Conservation (phyloP, 1,284 basidiomycete genomes). For the Uromyces viciae-fabae region DNA sequence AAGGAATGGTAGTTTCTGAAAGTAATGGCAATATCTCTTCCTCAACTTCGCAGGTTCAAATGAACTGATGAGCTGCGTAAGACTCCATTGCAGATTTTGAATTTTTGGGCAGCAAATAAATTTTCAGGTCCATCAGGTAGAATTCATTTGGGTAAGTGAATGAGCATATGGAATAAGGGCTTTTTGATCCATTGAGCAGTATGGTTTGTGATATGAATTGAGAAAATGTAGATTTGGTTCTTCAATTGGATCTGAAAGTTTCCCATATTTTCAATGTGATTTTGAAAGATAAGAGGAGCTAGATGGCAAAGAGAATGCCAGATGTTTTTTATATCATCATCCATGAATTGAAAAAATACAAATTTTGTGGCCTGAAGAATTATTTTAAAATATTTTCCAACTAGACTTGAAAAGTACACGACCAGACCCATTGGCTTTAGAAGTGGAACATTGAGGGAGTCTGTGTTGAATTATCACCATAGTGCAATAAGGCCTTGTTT, state of each 20-base stretch:
- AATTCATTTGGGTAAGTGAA: not conserved
- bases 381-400: constrained; percentile 55
- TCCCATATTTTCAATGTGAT: constrained; percentile 53
- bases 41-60: not conserved
- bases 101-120: not conserved
- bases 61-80: not conserved
- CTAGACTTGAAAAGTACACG: constrained; percentile 54
- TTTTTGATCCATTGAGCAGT: not conserved
- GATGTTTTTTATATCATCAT: constrained; percentile 47
- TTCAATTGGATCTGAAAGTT: not conserved
- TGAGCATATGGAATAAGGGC: not conserved
- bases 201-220: constrained; percentile 51
- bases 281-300: constrained; percentile 56
- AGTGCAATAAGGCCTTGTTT: constrained; percentile 31
- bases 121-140: not conserved
- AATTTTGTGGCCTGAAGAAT: constrained; percentile 57
- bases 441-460: constrained; percentile 49
- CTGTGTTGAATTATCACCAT: constrained; percentile 53
- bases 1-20: not conserved
- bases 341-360: constrained; percentile 54
- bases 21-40: not conserved
- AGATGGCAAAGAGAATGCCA: constrained; percentile 55
- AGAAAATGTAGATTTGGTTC: constrained; percentile 53
- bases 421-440: constrained; percentile 52
- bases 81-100: not conserved